phyloP scores from a whole-genome alignment of 148 eudicot species.

The Rhododendron ovatum region DNA sequence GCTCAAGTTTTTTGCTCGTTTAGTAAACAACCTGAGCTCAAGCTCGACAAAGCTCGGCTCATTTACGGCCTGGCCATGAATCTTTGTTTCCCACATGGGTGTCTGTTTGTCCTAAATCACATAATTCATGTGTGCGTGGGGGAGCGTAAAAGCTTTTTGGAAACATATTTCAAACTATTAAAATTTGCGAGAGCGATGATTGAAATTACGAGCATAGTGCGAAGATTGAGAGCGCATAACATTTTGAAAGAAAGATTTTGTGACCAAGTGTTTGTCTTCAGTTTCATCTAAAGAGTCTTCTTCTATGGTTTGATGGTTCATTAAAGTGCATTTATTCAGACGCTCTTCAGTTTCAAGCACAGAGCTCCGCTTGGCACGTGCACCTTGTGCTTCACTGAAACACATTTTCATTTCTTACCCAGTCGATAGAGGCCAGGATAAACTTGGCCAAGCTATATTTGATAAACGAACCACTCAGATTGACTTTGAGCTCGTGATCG shows the following conservation, averaged over 20 bases:
- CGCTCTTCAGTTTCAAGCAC: constrained; percentile 16
- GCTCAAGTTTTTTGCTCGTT: no score
- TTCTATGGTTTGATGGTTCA: background rate
- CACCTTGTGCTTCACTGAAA: constrained; percentile 23
- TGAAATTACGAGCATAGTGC: background rate
- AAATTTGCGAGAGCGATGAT: background rate
- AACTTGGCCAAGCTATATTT: background rate
- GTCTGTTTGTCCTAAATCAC: background rate
- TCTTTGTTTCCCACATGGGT: background rate
- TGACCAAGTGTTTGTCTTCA: background rate
- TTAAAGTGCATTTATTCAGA: constrained; percentile 15
- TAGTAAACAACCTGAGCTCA: no score
- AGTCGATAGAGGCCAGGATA: background rate
- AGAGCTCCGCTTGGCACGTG: constrained; percentile 31
- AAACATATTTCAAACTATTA: no score
- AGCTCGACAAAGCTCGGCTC: no score
- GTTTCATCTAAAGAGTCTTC: background rate
- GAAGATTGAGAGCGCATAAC: background rate
- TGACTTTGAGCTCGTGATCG: background rate
- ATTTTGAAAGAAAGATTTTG: background rate
- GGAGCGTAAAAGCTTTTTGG: background rate
- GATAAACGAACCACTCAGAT: background rate
- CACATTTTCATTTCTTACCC: background rate
- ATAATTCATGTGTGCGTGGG: no score
- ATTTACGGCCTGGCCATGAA: background rate